Base-by-base conservation (phyloP, 2,329 filamentous ascomycete genomes). In the Beauveria brongniartii region DNA sequence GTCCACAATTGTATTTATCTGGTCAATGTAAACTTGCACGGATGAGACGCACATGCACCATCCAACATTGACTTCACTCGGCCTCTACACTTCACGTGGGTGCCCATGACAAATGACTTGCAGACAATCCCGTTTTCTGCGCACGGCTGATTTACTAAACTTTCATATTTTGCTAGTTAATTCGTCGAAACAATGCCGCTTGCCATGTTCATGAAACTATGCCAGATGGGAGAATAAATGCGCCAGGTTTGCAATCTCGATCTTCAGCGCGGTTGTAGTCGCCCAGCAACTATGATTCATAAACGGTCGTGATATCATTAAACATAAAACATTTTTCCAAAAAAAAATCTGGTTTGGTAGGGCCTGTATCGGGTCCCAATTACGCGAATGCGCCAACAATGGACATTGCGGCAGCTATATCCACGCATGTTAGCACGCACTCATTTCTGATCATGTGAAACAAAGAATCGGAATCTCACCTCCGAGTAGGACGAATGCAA, bases 401-500 rank as follows among this genome's bases (percentile, higher is more conserved):
- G 20, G 77, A 77, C 77, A 79, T 79, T 63, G 73, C 75, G 51
- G 71, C 68, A 63, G 77, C 77, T 78, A 64, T 55, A 65, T 66
- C 30, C n/a, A 6, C 41, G 14, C 37, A 14, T 10, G 34, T 40
- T n/a, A 40, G 40, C 6, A 53, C n/a, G 1, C 9, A 5, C 16
- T 44, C 18, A 8, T n/a, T 16, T 37, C 18, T 28, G 0, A 18
- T 40, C 18, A 20, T 18, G 16, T 3, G 6, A 9, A 18, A 8
- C 2, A 20, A 20, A 26, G 20, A 20, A 20, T 18, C 16, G 5
- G 24, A 2, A 2, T 65, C 72, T 70, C 69, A 82, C 81, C 80
- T 74, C 81, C 81, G 3, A 77, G 67, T 40, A 82, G 72, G 16
- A 83, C 77, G 65, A 69, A 82, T 58, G 66, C 63, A 67, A 86